Percentiles rank a stretch among this genome's conserved stretches.
These are phyloP conservation scores for Aspergillus puulaauensis DNA, from an alignment of 2,329 filamentous ascomycete genomes.

Conservation along the genomic window DNA sequence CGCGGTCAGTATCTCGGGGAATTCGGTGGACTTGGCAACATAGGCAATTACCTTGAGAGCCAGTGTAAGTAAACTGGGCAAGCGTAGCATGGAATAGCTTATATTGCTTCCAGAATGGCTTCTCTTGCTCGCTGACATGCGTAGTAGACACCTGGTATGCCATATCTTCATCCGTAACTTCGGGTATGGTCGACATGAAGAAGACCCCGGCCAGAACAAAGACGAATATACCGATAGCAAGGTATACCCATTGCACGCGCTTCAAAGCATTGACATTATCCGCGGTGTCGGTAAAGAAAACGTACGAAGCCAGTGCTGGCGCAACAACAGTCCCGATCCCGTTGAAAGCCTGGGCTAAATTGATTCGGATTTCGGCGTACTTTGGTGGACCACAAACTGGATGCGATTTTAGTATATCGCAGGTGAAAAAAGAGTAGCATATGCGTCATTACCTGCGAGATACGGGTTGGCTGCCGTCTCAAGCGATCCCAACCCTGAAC, in stretches of 20 bases:
- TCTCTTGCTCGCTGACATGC: constrained; percentile 55
- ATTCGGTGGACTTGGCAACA: not conserved
- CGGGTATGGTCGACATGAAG: constrained; percentile 66
- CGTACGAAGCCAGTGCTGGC: constrained; percentile 69
- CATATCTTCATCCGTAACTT: constrained; percentile 72
- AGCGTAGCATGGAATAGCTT: constrained; percentile 73
- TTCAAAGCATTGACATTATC: constrained; percentile 58
- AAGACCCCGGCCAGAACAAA: constrained; percentile 66
- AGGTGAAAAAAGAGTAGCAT: not conserved
- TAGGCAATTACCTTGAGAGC: constrained; percentile 60
- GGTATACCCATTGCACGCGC: constrained; percentile 76
- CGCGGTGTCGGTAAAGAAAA: constrained; percentile 68
- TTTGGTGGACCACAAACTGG: constrained; percentile 71
- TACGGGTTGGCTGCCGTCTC: constrained; percentile 79
- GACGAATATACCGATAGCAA: constrained; percentile 75
- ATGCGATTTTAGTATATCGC: constrained; percentile 17
- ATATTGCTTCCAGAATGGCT: constrained; percentile 69
- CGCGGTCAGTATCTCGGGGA: constrained; percentile 10
- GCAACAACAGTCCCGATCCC: constrained; percentile 73
- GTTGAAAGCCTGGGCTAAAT: constrained; percentile 75
- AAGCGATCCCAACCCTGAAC: constrained; percentile 69
- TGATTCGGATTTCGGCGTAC: constrained; percentile 74
- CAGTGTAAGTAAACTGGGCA: constrained; percentile 79
- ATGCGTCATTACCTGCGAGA: constrained; percentile 52
- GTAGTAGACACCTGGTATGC: constrained; percentile 58